Evolutionary conservation across 2,329 filamentous ascomycete genomes (phyloP), one percentile per base, ranked within the genome.

Genomic region (Macrophomina pseudophaseolina): DNA sequence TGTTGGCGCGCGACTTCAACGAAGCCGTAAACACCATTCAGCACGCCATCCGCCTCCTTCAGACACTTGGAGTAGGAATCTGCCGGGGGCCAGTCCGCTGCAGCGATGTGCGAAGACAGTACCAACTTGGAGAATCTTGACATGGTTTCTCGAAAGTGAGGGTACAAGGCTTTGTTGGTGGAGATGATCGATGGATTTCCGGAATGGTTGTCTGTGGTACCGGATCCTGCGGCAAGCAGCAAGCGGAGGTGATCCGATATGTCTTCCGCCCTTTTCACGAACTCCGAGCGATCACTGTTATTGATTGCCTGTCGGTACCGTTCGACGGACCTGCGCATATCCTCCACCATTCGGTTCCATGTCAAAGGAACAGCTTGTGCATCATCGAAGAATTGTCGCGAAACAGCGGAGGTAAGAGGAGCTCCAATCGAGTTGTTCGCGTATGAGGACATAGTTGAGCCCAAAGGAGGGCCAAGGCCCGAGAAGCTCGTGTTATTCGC

Each of bases 71-170:
- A 90, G 68, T 94, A 91, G 0, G 94, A 96, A 78, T 99, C 95
- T 16, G 92, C 90, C 65, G 94, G 93, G 8, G 94, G 94, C 88
- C 93, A 98, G 80, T 99, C 95, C 40, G 94, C 92, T 5, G 94
- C 93, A 46, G 95, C 95, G 76, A 99, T 97, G 76, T 99, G 95
- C 14, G 95, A 98, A 2, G 95, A 99, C 58, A 99, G 90, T 52
- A 99, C 95, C 9, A 99, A 85, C 78, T 99, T 99, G n/a, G 95
- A 98, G 78, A 99, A 99, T 73, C 97, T 94, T 52, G 95, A 98
- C 95, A 99, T 99, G 90, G 98, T 98, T 76, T 98, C 95, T 64
- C 95, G 87, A 80, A 99, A 99, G 79, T 98, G 94, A 30, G 95
- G 95, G 75, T 98, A 98, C 16, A 99, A 83, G 0, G 93, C 92